A percentile compares a stretch with the other conserved stretches of the same genome.
phyloP scores from a whole-genome alignment of 148 eudicot species.

The Talinum fruticosum region DNA sequence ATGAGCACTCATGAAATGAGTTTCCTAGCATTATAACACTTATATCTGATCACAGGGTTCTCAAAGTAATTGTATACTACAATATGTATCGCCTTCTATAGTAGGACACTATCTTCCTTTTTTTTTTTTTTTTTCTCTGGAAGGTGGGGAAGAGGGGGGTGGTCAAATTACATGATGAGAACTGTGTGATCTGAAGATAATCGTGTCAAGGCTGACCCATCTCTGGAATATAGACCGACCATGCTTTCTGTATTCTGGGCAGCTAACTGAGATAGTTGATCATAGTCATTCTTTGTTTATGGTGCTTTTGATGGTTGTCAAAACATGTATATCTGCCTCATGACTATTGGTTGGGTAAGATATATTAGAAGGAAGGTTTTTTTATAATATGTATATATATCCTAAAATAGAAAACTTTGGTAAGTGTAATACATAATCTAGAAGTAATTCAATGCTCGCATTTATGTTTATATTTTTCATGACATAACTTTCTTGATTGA shows the following conservation, averaged over 20 bases:
- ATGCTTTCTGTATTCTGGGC: background rate
- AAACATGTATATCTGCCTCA: background rate
- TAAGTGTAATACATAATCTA: background rate
- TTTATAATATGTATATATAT: too few species aligned
- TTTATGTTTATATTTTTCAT: background rate
- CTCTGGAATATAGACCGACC: background rate
- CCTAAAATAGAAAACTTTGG: too few species aligned
- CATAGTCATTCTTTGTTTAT: background rate
- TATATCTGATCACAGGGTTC: background rate
- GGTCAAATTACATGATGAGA: background rate
- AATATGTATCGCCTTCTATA: background rate
- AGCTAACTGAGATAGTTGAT: background rate
- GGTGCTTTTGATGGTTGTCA: background rate
- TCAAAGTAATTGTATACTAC: background rate
- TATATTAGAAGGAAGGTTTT: background rate
- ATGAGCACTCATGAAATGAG: background rate
- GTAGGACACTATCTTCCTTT: background rate
- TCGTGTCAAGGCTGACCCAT: background rate
- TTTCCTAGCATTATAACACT: background rate
- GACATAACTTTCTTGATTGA: background rate
- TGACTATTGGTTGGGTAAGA: background rate
- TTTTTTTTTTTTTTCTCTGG: too few species aligned
- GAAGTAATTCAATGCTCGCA: background rate
- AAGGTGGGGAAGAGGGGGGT: too few species aligned
- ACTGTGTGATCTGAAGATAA: background rate